Evolutionary conservation across 441 rosid species (phyloP).

Genomic region (Iberis amara): DNA sequence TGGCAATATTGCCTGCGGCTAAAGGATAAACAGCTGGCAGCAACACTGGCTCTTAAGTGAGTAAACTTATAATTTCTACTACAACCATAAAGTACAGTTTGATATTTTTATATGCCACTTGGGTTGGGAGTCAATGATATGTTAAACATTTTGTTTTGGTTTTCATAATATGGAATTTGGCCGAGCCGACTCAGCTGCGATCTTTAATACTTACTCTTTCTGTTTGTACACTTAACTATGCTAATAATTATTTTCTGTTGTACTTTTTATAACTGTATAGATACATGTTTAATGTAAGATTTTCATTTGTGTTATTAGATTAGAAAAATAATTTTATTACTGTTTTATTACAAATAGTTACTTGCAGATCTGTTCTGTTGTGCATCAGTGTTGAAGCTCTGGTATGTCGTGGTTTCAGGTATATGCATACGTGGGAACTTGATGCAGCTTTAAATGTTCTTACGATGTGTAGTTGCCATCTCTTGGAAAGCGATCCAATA

Average conservation of each 20-base stretch:
- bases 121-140: conserved; percentile 9
- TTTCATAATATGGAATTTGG: conserved; percentile 6
- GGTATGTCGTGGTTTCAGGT: conserved; percentile 45
- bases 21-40: conserved; percentile 90
- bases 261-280: not conserved
- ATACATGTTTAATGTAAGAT: not conserved
- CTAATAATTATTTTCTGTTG: not conserved
- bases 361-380: conserved; percentile 12
- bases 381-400: conserved; percentile 9
- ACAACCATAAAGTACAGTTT: conserved; percentile 3
- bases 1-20: conserved; percentile 98
- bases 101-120: conserved; percentile 1
- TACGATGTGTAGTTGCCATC: conserved; percentile 98
- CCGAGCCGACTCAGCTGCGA: conserved; percentile 10
- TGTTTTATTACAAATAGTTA: conserved; percentile 10
- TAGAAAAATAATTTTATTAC: not conserved
- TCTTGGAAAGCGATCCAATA: conserved; percentile 53
- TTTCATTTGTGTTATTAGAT: conserved; percentile 11
- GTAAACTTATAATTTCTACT: conserved; percentile 26
- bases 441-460: conserved; percentile 89
- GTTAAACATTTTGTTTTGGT: conserved; percentile 16
- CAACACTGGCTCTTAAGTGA: conserved; percentile 85
- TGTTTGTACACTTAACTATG: conserved; percentile 1
- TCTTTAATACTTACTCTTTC: not conserved
- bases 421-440: conserved; percentile 90